A percentile compares a stretch with the other conserved stretches of the same genome.
phyloP scores from a whole-genome alignment of 768 basidiomycete species.

The Trametes villosa region DNA sequence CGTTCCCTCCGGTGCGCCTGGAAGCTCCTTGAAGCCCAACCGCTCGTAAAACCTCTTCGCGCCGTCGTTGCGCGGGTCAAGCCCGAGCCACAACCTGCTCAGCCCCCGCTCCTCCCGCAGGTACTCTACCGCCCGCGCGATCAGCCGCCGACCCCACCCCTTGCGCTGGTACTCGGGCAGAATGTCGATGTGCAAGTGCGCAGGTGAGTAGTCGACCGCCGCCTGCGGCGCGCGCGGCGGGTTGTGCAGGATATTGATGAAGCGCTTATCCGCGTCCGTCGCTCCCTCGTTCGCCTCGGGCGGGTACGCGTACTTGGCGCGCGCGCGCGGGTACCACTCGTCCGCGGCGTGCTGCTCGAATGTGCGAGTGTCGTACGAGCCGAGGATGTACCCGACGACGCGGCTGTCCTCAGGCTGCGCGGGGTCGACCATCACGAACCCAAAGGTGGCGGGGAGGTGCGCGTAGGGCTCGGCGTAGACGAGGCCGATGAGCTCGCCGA shows the following conservation, averaged over 20 bases:
- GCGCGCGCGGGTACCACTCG: slow-evolving; percentile 71
- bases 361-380: slow-evolving; percentile 65
- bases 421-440: slow-evolving; percentile 67
- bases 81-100: slow-evolving; percentile 66
- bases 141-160: slow-evolving; percentile 73
- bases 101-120: slow-evolving; percentile 49
- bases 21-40: slow-evolving; percentile 63
- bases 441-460: slow-evolving; percentile 66
- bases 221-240: slow-evolving; percentile 50
- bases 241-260: slow-evolving; percentile 40
- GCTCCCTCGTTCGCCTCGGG: slow-evolving; percentile 15
- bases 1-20: slow-evolving; percentile 52
- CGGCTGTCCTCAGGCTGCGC: slow-evolving; percentile 32
- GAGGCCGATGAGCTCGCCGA: slow-evolving; percentile 68
- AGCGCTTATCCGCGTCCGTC: slow-evolving; percentile 46
- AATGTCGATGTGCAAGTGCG: slow-evolving; percentile 79
- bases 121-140: slow-evolving; percentile 56
- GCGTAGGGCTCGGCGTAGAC: slow-evolving; percentile 80
- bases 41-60: slow-evolving; percentile 65
- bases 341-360: slow-evolving; percentile 60
- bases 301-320: slow-evolving; percentile 52
- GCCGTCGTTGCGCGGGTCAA: slow-evolving; percentile 63
- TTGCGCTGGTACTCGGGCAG: slow-evolving; percentile 65
- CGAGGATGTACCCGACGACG: slow-evolving; percentile 75
- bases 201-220: slow-evolving; percentile 67